A percentile compares a stretch with the other conserved stretches of the same genome.
These are phyloP conservation scores for Neurospora sp. DNA, from an alignment of 495 filamentous ascomycete species.

Conservation along the genomic window DNA sequence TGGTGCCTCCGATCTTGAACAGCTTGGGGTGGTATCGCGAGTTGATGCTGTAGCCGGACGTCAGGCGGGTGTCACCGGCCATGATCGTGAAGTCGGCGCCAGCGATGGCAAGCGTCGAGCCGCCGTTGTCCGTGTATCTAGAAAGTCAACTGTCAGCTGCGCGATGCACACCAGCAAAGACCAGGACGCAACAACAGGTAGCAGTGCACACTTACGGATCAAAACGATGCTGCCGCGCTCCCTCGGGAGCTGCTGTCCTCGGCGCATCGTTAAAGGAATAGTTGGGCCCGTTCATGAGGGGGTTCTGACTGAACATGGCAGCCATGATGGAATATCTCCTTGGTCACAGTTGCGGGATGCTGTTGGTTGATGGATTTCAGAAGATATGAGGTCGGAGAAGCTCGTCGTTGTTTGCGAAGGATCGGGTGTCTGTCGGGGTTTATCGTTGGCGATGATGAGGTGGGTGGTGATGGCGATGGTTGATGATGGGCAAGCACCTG, in stretches of 20 bases:
- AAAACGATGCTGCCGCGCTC: conserved; percentile 66
- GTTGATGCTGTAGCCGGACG: conserved; percentile 97
- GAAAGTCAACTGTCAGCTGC: conserved; percentile 11
- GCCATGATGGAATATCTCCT: conserved; percentile 23
- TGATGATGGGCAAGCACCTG: not conserved
- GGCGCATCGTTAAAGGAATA: conserved; percentile 48
- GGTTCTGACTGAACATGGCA: conserved; percentile 55
- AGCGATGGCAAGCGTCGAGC: conserved; percentile 89
- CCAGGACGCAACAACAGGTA: not conserved
- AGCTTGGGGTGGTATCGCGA: conserved; percentile 88
- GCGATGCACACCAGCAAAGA: not conserved
- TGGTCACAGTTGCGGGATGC: not conserved
- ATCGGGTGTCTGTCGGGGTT: not conserved
- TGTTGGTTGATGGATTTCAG: not conserved
- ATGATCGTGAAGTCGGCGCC: conserved; percentile 90
- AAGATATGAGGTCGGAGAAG: not conserved
- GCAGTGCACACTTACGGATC: conserved; percentile 60
- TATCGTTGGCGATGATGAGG: not conserved
- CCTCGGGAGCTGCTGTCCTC: conserved; percentile 30
- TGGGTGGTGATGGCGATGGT: not conserved
- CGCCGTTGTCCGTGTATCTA: conserved; percentile 96
- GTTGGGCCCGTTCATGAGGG: conserved; percentile 49
- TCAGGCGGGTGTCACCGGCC: conserved; percentile 91
- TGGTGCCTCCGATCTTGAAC: conserved; percentile 89
- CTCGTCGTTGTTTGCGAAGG: not conserved